Percentiles rank a stretch among this genome's conserved stretches.
phyloP scores from a whole-genome alignment of 1,284 basidiomycete genomes.

The Trametes versicolor region DNA sequence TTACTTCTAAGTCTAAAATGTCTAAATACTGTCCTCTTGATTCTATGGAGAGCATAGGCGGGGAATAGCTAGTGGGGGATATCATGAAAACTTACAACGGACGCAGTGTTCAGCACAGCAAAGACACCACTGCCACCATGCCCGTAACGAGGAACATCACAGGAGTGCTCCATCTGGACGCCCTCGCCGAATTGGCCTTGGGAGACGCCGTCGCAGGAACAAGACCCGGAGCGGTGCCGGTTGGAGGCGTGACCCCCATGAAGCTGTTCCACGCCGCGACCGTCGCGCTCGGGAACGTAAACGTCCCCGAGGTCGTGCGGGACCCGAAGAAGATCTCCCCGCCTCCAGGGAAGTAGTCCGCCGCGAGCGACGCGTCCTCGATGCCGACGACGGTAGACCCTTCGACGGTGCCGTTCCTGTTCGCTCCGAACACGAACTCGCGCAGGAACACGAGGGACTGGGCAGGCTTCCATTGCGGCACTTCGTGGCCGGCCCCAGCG shows the following conservation, averaged over 20 bases:
- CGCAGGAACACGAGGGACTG: conserved; percentile 40
- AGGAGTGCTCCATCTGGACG: no score
- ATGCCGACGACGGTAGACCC: conserved; percentile 54
- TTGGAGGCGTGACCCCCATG: conserved; percentile 40
- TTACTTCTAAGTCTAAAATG: no score
- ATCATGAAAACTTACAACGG: no score
- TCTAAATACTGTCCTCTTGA: no score
- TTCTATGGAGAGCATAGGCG: no score
- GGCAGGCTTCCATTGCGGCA: conserved; percentile 39
- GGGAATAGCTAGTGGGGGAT: no score
- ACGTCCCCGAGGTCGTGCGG: conserved; percentile 36
- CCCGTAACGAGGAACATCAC: no score
- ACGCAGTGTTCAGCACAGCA: no score
- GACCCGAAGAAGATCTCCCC: conserved; percentile 36
- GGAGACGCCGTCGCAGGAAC: no score
- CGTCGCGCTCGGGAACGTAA: conserved; percentile 47
- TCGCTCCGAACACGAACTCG: conserved; percentile 44
- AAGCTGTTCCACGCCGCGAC: conserved; percentile 63
- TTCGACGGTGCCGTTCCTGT: conserved; percentile 41
- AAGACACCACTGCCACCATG: no score
- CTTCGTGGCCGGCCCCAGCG: conserved; percentile 42
- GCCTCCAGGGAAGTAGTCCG: conserved; percentile 55
- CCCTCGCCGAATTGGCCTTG: no score
- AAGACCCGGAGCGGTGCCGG: conserved; percentile 2
- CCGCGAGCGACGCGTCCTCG: conserved; percentile 52